These are phyloP conservation scores for Aspergillus neotritici DNA, from an alignment of 2,329 filamentous ascomycete genomes.

Conservation along the genomic window DNA sequence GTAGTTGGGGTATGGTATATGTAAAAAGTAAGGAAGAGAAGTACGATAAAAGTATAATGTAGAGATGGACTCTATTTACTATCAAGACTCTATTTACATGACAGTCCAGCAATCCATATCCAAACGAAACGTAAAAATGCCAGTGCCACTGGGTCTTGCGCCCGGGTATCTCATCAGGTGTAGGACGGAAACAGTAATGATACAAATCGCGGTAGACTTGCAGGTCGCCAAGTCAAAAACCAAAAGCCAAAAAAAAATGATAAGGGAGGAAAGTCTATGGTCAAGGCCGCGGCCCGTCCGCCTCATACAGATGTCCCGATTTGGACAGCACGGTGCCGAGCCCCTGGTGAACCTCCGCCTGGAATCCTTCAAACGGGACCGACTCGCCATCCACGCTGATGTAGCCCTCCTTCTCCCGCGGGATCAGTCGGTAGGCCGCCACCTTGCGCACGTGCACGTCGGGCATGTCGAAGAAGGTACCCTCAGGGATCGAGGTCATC, in stretches of 20 bases:
- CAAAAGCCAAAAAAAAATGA: background rate
- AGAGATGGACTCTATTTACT: background rate
- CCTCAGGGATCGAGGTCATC: constrained; percentile 65
- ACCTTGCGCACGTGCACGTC: constrained; percentile 79
- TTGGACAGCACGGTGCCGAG: constrained; percentile 81
- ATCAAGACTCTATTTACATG: background rate
- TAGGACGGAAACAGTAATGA: too few species aligned
- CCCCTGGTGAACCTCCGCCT: constrained; percentile 78
- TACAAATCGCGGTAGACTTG: too few species aligned
- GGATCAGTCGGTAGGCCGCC: constrained; percentile 77
- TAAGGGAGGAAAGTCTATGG: background rate
- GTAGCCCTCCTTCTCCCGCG: constrained; percentile 66
- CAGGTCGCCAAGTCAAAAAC: too few species aligned
- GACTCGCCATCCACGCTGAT: constrained; percentile 93
- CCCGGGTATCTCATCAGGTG: constrained; percentile 28
- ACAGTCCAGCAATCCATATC: background rate
- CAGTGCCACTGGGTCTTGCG: constrained; percentile 16
- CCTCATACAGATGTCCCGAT: constrained; percentile 65
- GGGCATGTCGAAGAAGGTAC: constrained; percentile 72
- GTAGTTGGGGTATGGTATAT: constrained; percentile 32
- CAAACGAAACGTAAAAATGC: constrained; percentile 7
- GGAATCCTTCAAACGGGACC: constrained; percentile 81
- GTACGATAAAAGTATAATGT: background rate
- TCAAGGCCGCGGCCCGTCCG: constrained; percentile 33
- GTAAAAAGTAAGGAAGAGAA: constrained; percentile 2